Percentiles rank a stretch among this genome's conserved stretches.
These are phyloP conservation scores for Paraconiothyrium brasiliense DNA, from an alignment of 2,329 filamentous ascomycete species.

Conservation along the genomic window DNA sequence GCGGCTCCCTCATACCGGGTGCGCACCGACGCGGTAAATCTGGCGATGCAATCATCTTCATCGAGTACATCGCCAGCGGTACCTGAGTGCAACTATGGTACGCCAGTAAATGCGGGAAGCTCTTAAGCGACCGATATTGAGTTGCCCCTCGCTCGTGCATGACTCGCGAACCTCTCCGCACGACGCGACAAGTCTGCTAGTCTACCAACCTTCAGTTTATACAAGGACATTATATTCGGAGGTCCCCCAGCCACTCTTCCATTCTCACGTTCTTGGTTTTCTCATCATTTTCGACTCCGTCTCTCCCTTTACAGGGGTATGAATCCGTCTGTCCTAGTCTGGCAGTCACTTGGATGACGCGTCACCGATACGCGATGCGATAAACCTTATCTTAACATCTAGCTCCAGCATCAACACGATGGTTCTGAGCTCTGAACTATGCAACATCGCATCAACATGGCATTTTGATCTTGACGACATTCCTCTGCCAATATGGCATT, in stretches of 20 bases:
- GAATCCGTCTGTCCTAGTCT: neutral
- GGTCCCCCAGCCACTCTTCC: neutral
- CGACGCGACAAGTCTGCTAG: neutral
- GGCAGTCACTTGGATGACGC: conserved; percentile 3
- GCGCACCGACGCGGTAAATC: neutral
- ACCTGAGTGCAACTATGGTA: neutral
- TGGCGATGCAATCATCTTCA: neutral
- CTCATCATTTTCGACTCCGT: neutral
- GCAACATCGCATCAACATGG: neutral
- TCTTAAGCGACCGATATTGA: neutral
- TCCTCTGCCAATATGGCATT: neutral
- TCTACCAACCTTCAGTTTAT: neutral
- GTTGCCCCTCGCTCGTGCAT: neutral
- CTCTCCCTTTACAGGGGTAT: too few species aligned
- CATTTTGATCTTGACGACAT: neutral
- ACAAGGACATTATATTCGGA: neutral
- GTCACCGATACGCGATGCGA: conserved; percentile 9
- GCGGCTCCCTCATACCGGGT: neutral
- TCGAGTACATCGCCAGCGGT: neutral
- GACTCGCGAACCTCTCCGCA: neutral
- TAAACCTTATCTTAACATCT: neutral
- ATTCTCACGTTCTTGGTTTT: neutral
- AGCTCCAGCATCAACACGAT: neutral
- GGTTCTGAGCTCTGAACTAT: neutral
- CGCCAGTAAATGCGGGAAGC: neutral